Conservation (phyloP, 768 basidiomycete species). For the Pleurotus tuoliensis region DNA sequence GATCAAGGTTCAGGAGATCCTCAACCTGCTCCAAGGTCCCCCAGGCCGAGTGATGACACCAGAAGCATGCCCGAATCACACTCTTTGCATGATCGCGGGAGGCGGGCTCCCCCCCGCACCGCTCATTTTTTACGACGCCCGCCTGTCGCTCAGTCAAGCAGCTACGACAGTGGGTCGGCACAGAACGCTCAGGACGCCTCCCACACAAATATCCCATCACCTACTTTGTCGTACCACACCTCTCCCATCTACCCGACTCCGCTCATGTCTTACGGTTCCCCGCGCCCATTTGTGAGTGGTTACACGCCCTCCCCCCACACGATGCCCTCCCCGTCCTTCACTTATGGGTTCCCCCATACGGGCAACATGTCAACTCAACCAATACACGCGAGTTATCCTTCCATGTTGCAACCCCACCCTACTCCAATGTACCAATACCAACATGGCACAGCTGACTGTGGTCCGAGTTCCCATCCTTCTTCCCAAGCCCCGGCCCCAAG, state of each 20-base stretch:
- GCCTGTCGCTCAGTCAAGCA: conserved; percentile 12
- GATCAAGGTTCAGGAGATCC: not conserved
- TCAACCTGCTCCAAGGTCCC: conserved; percentile 12
- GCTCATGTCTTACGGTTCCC: not conserved
- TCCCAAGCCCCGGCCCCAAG: conserved; percentile 20
- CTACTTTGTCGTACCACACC: conserved; percentile 25
- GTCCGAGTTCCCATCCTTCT: conserved; percentile 20
- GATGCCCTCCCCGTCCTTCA: conserved; percentile 36
- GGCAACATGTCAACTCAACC: conserved; percentile 34
- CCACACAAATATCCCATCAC: conserved; percentile 22
- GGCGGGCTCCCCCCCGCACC: conserved; percentile 16
- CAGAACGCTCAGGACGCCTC: conserved; percentile 19
- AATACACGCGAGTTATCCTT: conserved; percentile 36
- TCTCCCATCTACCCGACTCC: not conserved
- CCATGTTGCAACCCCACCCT: conserved; percentile 35
- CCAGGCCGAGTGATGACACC: conserved; percentile 24
- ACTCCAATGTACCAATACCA: conserved; percentile 31
- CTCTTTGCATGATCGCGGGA: conserved; percentile 20
- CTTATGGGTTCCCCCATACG: conserved; percentile 30
- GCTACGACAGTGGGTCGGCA: not conserved
- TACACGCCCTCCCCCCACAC: too few species aligned
- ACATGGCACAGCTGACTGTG: conserved; percentile 27
- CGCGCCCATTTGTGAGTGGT: conserved; percentile 36
- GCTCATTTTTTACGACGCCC: conserved; percentile 12
- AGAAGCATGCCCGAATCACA: conserved; percentile 19